phyloP scores from a whole-genome alignment of 1,284 basidiomycete genomes.

The Dichomitus squalens region DNA sequence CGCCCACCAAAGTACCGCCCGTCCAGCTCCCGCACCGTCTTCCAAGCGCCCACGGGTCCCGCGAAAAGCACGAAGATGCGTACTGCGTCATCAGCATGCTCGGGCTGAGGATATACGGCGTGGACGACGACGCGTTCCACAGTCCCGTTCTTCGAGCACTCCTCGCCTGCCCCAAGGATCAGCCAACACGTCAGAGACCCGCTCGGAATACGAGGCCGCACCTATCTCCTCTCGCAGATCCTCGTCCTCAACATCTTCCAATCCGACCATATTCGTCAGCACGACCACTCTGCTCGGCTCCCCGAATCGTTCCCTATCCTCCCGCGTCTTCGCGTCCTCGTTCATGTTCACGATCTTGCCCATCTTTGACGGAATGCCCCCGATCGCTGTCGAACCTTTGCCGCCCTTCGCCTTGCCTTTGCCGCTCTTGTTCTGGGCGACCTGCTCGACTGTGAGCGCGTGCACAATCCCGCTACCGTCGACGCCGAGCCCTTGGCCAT shows the following conservation, averaged over 20 bases:
- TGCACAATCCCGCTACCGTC: slow-evolving; percentile 86
- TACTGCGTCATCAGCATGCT: slow-evolving; percentile 67
- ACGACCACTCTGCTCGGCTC: slow-evolving; percentile 88
- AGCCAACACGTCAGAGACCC: neutral
- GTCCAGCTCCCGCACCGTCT: slow-evolving; percentile 88
- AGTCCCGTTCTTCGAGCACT: slow-evolving; percentile 87
- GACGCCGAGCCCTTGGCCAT: slow-evolving; percentile 87
- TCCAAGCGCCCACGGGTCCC: slow-evolving; percentile 92
- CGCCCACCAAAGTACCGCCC: slow-evolving; percentile 90
- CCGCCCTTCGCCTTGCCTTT: slow-evolving; percentile 37
- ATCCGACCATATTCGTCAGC: slow-evolving; percentile 84
- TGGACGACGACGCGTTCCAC: slow-evolving; percentile 90
- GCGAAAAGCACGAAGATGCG: slow-evolving; percentile 86
- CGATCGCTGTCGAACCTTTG: slow-evolving; percentile 17
- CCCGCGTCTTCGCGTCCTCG: slow-evolving; percentile 71
- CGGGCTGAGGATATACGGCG: slow-evolving; percentile 64
- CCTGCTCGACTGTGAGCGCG: slow-evolving; percentile 80
- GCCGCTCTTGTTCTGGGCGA: slow-evolving; percentile 42
- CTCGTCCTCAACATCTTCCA: slow-evolving; percentile 82
- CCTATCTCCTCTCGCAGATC: slow-evolving; percentile 88
- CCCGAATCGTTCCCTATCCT: slow-evolving; percentile 80
- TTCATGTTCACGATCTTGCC: slow-evolving; percentile 89
- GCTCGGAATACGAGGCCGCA: slow-evolving; percentile 37
- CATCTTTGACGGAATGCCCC: slow-evolving; percentile 49
- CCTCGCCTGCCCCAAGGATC: slow-evolving; percentile 59